Percentiles rank a stretch among this genome's conserved stretches.
Conservation (phyloP, 140 eudicot species). For the Cichorium intybus region DNA sequence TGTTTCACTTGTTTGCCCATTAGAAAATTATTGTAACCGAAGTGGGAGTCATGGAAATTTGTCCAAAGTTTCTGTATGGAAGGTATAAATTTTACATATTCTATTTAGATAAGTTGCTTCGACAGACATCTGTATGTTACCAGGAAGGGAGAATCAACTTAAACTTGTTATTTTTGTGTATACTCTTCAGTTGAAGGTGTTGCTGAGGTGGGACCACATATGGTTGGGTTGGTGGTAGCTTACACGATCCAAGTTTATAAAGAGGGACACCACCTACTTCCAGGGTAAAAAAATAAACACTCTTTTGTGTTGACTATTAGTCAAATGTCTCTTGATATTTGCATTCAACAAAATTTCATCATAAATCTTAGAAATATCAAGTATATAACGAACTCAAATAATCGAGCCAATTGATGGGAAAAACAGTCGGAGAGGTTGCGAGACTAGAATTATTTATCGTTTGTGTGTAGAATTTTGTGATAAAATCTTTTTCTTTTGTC, state of each 20-base stretch:
- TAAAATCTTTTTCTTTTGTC: constrained; percentile 18
- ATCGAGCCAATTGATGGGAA: constrained; percentile 80
- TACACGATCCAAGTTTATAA: too few relatives aligned
- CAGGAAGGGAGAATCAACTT: too few relatives aligned
- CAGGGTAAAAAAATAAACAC: too few relatives aligned
- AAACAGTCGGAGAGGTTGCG: constrained; percentile 71
- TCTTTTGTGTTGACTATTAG: constrained; percentile 5
- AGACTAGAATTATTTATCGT: constrained; percentile 34
- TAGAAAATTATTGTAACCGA: not conserved
- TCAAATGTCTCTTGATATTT: constrained; percentile 17
- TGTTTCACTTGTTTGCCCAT: not conserved
- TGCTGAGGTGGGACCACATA: not conserved
- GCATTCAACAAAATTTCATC: constrained; percentile 37
- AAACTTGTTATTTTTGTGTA: too few relatives aligned
- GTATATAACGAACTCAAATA: constrained; percentile 60
- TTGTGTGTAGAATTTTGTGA: not conserved
- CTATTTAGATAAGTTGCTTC: too few relatives aligned
- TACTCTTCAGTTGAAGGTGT: not conserved
- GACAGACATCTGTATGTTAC: too few relatives aligned
- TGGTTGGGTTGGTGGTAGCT: not conserved
- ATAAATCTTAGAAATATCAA: constrained; percentile 74
- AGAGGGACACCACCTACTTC: too few relatives aligned
- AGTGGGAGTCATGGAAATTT: not conserved
- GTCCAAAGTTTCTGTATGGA: not conserved
- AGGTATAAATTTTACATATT: not conserved